Base-by-base conservation (phyloP, 345 rosid species). In the Stellera chamaejasme region DNA sequence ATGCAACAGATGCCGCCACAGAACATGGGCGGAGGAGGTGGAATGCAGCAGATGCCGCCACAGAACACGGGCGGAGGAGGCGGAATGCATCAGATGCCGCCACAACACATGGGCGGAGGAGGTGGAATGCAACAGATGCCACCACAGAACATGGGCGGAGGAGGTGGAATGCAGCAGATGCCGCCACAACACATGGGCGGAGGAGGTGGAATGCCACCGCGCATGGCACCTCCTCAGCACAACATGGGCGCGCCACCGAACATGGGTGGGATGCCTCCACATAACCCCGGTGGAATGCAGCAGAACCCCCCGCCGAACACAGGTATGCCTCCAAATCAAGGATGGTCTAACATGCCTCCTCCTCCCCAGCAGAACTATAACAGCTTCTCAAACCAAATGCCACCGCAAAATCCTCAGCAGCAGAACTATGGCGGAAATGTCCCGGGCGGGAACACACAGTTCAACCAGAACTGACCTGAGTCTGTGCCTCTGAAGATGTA, bases 211-310 rank as follows among this genome's bases (percentile, higher is more conserved):
- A 52, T 65, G 75, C 28, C 73, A 43, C 14, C 75, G 52, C 23
- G 13, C 23, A 61, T 27, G 58, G 42, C 13, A 61, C 23, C 23
- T 19, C 23, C 23, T 19, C 23, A 19, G 23, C 23, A 19, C 59
- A 57, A 66, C 13, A 61, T 54, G 64, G 77, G 55, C n/a, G n/a
- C n/a, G n/a, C n/a, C n/a, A n/a, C n/a, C n/a, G n/a, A 57, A 66
- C 13, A 61, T 54, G 64, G 77, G 55, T 41, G 50, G 57, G 43
- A 43, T 42, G 45, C 63, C 66, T 0, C 39, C 56, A 0, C 42
- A 58, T 46, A 64, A 70, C 48, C 48, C 56, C 57, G 75, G 71
- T 10, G 63, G 75, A 10, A 42, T 65, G 50, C 74, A 70, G 0
- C 66, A 44, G 0, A 50, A 60, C 45, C 72, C 62, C 0, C 65